phyloP scores from a whole-genome alignment of 1,284 basidiomycete species.

The Phylloboletellus chloephorus region DNA sequence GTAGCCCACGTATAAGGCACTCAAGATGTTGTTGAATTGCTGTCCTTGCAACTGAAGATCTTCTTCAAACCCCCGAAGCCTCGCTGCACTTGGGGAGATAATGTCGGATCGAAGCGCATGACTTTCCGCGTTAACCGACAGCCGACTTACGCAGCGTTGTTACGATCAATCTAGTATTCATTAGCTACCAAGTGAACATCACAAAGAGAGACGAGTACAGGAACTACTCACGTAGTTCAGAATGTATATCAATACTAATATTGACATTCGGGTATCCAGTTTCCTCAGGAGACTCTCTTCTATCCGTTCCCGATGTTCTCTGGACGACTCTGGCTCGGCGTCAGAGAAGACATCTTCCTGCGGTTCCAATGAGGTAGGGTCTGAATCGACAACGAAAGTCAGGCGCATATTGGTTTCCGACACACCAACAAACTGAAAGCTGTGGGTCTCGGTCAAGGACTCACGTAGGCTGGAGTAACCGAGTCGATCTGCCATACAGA shows the following conservation, averaged over 20 bases:
- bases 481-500: conserved; percentile 11
- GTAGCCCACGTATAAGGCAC: conserved; percentile 69
- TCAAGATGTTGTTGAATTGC: conserved; percentile 65
- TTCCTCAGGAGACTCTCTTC: conserved; percentile 26
- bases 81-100: conserved; percentile 22
- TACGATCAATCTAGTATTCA: conserved; percentile 57
- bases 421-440: background rate
- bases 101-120: conserved; percentile 4
- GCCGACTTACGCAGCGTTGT: conserved; percentile 53
- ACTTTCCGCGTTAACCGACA: background rate
- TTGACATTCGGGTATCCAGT: conserved; percentile 45
- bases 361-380: background rate
- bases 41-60: conserved; percentile 38
- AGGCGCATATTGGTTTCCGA: background rate
- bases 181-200: background rate
- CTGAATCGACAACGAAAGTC: conserved; percentile 7
- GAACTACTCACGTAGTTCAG: conserved; percentile 45
- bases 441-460: conserved; percentile 4
- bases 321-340: background rate
- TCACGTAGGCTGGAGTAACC: conserved; percentile 19
- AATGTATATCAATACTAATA: conserved; percentile 52
- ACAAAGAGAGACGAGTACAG: background rate
- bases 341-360: conserved; percentile 2
- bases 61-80: conserved; percentile 27
- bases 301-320: conserved; percentile 6